These are phyloP conservation scores for Notholithocarpus densiflorus DNA, from an alignment of 306 rosid species.

Conservation along the genomic window DNA sequence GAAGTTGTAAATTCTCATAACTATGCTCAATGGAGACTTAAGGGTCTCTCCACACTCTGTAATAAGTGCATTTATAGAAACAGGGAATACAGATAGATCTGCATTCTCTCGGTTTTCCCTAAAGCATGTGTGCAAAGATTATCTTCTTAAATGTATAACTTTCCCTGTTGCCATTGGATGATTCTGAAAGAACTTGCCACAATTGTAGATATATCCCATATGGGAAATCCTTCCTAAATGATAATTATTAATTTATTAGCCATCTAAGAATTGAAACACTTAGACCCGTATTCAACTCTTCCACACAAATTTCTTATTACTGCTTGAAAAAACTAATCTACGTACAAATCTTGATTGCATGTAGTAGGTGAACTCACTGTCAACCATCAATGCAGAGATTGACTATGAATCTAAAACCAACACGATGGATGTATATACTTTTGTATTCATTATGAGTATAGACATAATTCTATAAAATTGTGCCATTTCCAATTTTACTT, in stretches of 20 bases:
- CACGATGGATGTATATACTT: background rate
- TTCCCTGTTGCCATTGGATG: background rate
- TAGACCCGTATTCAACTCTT: background rate
- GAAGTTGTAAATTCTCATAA: background rate
- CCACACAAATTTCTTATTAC: background rate
- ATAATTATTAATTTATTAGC: background rate
- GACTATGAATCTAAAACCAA: background rate
- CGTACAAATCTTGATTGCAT: background rate
- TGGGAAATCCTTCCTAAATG: background rate
- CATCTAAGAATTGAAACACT: background rate
- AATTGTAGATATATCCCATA: background rate
- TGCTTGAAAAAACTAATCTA: background rate
- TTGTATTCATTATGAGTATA: background rate
- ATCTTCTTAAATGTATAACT: background rate
- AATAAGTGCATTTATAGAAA: background rate
- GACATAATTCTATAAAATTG: background rate
- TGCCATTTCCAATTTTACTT: background rate
- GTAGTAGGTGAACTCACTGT: background rate
- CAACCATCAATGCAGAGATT: background rate
- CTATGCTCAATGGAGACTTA: background rate
- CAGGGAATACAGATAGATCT: background rate
- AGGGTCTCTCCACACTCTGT: background rate
- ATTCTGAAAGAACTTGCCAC: background rate
- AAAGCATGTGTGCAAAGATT: background rate
- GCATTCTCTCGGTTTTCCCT: background rate